Base-by-base conservation (phyloP, 768 basidiomycete species). In the Tylopilus balloui region DNA sequence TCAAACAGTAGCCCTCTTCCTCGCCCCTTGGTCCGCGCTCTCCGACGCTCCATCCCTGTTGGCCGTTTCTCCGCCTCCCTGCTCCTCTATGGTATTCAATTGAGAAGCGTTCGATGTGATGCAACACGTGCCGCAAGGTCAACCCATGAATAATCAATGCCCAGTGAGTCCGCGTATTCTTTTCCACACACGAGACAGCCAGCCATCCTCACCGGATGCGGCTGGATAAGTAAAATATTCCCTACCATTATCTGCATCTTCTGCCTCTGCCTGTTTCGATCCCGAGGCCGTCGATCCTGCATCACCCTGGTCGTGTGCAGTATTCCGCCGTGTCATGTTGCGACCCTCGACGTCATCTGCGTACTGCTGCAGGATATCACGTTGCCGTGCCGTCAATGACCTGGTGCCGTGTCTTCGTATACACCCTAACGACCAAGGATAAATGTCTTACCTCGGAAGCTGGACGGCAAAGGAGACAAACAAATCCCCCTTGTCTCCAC, bases 281-380 rank as follows among this genome's bases (percentile, higher is more conserved):
- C 48, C 45, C 19, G 60, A 45, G 36, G 48, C 35, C 7, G 54
- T 52, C 34, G 60, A 54, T 54, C 51, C 47, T 29, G 42, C 28
- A 31, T 55, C 54, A 58, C 37, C 51, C 51, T 64, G 49, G 56
- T 53, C 47, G 50, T 54, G 53, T 31, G 41, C 35, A 17, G 42
- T 36, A 15, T 46, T 51, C 37, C 52, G 51, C 38, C 58, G 46
- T 36, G 58, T 51, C 20, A 60, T 48, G 42, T 60, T 58, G 50
- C 75, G 77, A 49, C 88, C 91, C 69, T 96, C 93, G n/a, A 90
- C 78, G 58, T 97, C 94, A 63, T 93, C 88, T 17, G 91, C 95
- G 61, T 87, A 98, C 54, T 83, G 80, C 69, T 98, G 82, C 35
- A 98, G 67, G 52, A 97, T 83, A 63, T 88, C 83, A 52, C 87